phyloP scores from a whole-genome alignment of 257 asterid species.

The Solanum chiquidenum region DNA sequence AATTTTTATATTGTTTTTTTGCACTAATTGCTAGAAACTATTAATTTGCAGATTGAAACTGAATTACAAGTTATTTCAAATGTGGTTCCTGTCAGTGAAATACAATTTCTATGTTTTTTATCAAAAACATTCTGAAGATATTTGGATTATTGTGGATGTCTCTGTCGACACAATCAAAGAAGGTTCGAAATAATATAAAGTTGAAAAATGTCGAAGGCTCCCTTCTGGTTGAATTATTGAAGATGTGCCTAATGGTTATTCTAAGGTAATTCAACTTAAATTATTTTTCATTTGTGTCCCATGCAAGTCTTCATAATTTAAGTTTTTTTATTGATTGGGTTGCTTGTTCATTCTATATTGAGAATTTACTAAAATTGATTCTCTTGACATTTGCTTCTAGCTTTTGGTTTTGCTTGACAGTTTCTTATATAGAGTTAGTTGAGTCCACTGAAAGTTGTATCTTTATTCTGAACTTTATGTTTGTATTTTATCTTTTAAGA shows the following conservation, averaged over 20 bases:
- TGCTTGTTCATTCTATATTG: too few species aligned
- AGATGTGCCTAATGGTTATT: slow-evolving; percentile 52
- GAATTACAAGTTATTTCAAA: slow-evolving; percentile 72
- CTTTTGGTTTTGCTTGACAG: too few species aligned
- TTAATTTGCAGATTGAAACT: slow-evolving; percentile 45
- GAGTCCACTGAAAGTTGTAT: too few species aligned
- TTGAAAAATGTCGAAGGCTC: slow-evolving; percentile 47
- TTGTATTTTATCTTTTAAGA: too few species aligned
- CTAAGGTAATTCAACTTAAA: slow-evolving; percentile 38
- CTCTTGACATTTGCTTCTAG: too few species aligned
- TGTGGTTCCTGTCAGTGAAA: slow-evolving; percentile 43
- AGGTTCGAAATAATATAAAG: slow-evolving; percentile 11
- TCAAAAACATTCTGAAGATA: slow-evolving; percentile 54
- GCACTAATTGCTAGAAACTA: not conserved
- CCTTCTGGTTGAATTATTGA: slow-evolving; percentile 77
- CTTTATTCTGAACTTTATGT: too few species aligned
- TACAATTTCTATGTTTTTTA: slow-evolving; percentile 65
- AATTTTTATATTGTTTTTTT: not conserved
- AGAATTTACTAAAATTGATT: too few species aligned
- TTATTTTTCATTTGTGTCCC: not conserved
- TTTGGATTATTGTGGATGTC: slow-evolving; percentile 77
- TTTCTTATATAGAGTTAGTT: too few species aligned
- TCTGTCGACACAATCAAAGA: slow-evolving; percentile 40
- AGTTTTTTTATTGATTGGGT: too few species aligned
- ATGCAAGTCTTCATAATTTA: not conserved